Conservation (phyloP, 179 eudicot genomes). For the Dionaea muscipula region DNA sequence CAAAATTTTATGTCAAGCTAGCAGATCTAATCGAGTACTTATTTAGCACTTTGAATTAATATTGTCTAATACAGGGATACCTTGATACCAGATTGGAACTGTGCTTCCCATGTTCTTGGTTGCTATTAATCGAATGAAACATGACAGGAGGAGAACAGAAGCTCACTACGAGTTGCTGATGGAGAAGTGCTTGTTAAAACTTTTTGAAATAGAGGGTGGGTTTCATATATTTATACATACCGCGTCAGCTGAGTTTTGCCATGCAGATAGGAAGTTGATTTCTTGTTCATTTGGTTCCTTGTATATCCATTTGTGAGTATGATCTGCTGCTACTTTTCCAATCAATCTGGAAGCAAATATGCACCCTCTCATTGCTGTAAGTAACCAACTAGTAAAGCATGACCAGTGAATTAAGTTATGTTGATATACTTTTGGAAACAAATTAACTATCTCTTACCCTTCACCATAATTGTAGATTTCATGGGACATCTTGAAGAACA, state of each 20-base stretch:
- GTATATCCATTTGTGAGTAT: conserved; percentile 41
- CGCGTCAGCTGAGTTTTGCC: conserved; percentile 38
- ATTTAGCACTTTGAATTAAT: neutral
- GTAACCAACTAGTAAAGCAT: neutral
- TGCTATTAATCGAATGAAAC: conserved; percentile 19
- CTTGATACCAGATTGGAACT: conserved; percentile 45
- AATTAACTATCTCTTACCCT: conserved; percentile 20
- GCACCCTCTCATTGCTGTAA: neutral
- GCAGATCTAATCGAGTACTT: neutral
- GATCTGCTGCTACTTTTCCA: conserved; percentile 49
- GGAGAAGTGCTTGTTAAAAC: neutral
- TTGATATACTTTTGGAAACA: neutral
- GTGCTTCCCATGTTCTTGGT: conserved; percentile 50
- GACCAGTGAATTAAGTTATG: neutral
- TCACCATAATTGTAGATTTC: conserved; percentile 43
- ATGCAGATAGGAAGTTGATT: conserved; percentile 36
- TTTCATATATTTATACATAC: conserved; percentile 10
- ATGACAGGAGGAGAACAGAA: neutral
- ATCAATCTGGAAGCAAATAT: conserved; percentile 21
- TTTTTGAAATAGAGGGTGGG: neutral
- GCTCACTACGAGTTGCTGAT: neutral
- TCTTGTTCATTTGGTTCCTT: conserved; percentile 40
- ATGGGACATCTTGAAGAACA: conserved; percentile 49
- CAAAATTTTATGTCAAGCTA: neutral
- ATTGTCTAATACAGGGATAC: conserved; percentile 10